Base-by-base conservation (phyloP, 2,329 filamentous ascomycete genomes). In the Exophiala lecanii-corni region DNA sequence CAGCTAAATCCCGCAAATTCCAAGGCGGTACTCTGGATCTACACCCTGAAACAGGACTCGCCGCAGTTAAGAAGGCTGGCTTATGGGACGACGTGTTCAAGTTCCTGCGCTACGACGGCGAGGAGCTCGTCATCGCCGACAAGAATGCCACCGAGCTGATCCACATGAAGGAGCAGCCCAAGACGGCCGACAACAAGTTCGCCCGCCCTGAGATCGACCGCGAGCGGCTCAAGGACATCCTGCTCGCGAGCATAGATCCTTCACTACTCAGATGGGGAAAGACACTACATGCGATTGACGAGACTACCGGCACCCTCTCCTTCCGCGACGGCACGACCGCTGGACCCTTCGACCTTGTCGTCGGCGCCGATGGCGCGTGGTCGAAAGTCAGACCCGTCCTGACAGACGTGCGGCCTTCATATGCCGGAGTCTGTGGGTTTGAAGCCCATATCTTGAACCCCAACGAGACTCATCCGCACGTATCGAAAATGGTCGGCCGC, bases 361-460 rank as follows among this genome's bases (percentile, higher is more conserved):
- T 72, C 17, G 69, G 69, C 6, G 66, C 66, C 7, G 69, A 72
- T 37, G 69, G 68, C 7, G 66, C 66, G 4, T 71, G 62, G 60
- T 48, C 42, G 37, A 67, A 65, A 46, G 61, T 65, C 2, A 64
- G 50, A 59, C 64, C 55, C 36, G 55, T 53, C 57, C 46, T 68
- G 43, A 66, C 61, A 3, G 41, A 59, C 6, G 55, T 57, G 1
- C 58, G 57, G 21, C 66, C 65, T 1, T 13, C 48, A 9, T 67
- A 66, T 43, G 54, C 59, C 1, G 64, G 63, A 2, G 55, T 59
- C n/a, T 55, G 55, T 41, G 64, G 60, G 35, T 54, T 68, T 20
- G 46, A 50, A 6, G 19, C 50, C 2, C 40, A 42, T 36, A 50
- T 63, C 37, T 5, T 31, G 21, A 54, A 63, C 33, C 40, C 42